A percentile compares a stretch with the other conserved stretches of the same genome.
These are phyloP conservation scores for Ilyonectria destructans DNA, from an alignment of 2,329 filamentous ascomycete genomes.

Conservation along the genomic window DNA sequence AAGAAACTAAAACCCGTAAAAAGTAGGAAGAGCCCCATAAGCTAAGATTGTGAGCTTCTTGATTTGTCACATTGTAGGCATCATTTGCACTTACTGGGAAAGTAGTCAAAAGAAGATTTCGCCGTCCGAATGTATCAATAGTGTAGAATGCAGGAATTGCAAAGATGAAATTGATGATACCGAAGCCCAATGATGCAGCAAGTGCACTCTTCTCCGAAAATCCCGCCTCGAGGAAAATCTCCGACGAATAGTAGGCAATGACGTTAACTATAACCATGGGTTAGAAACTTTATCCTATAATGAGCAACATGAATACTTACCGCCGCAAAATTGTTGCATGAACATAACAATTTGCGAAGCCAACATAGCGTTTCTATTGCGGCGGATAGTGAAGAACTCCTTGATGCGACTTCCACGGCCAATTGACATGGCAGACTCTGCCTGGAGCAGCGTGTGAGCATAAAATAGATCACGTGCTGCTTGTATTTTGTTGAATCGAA, in stretches of 20 bases:
- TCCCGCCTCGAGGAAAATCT: slow-evolving; percentile 44
- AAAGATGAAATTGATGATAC: slow-evolving; percentile 76
- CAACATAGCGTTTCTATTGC: slow-evolving; percentile 68
- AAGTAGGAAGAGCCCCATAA: slow-evolving; percentile 71
- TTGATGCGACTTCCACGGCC: slow-evolving; percentile 60
- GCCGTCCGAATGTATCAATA: slow-evolving; percentile 75
- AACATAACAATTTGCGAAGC: slow-evolving; percentile 77
- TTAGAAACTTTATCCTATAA: neutral
- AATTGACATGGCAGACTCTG: slow-evolving; percentile 61
- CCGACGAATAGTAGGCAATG: slow-evolving; percentile 50
- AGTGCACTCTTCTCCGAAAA: slow-evolving; percentile 46
- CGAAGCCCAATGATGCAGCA: slow-evolving; percentile 51
- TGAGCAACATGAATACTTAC: slow-evolving; percentile 44
- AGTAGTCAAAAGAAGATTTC: slow-evolving; percentile 64
- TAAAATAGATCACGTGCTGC: slow-evolving; percentile 72
- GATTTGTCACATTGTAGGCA: neutral
- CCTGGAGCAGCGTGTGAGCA: slow-evolving; percentile 71
- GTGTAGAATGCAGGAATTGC: slow-evolving; percentile 51
- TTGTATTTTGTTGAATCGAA: slow-evolving; percentile 69
- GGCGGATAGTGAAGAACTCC: slow-evolving; percentile 73
- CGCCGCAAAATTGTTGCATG: slow-evolving; percentile 73
- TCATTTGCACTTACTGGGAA: slow-evolving; percentile 42
- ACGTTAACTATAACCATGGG: slow-evolving; percentile 32
- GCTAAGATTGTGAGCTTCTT: slow-evolving; percentile 24
- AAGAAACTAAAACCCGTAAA: slow-evolving; percentile 56